phyloP scores from a whole-genome alignment of 2,329 filamentous ascomycete genomes.

The Colletotrichum euphorbiae region DNA sequence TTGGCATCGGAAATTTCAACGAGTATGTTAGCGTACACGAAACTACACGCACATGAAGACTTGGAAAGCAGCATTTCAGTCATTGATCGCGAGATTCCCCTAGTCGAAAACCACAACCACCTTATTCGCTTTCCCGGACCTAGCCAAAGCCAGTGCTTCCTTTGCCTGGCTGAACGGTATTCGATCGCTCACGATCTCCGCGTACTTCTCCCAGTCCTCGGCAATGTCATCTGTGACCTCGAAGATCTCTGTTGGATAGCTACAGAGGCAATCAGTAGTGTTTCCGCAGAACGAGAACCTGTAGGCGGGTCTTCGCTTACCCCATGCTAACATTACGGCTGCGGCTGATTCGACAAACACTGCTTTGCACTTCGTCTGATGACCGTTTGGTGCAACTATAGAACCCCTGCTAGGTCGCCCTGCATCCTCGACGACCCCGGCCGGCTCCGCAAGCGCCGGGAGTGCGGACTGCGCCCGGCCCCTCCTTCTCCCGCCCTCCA shows the following conservation, averaged over 20 bases:
- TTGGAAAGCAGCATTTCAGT: too few species aligned
- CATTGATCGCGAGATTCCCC: accelerated
- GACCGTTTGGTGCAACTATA: background rate
- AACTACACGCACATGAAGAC: too few species aligned
- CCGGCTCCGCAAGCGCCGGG: background rate
- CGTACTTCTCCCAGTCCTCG: slow-evolving; percentile 27
- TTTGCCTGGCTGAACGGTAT: slow-evolving; percentile 9
- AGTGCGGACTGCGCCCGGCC: slow-evolving; percentile 1
- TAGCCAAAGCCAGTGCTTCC: slow-evolving; percentile 20
- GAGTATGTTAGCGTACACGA: too few species aligned
- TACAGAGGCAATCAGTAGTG: background rate
- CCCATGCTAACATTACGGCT: slow-evolving; percentile 7
- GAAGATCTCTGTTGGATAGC: slow-evolving; percentile 27
- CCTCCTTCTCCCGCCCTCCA: background rate
- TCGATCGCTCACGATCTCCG: slow-evolving; percentile 24
- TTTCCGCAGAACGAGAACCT: background rate
- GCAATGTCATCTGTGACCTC: slow-evolving; percentile 24
- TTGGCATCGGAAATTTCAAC: too few species aligned
- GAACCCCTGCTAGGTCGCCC: background rate
- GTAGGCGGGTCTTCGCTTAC: background rate
- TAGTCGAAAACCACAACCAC: slow-evolving; percentile 24
- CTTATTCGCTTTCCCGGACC: slow-evolving; percentile 23
- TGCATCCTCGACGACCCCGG: background rate
- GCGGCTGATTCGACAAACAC: too few species aligned
- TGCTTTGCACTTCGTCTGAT: too few species aligned